Base-by-base conservation (phyloP, 345 rosid species). In the Citrus cavaleriei region DNA sequence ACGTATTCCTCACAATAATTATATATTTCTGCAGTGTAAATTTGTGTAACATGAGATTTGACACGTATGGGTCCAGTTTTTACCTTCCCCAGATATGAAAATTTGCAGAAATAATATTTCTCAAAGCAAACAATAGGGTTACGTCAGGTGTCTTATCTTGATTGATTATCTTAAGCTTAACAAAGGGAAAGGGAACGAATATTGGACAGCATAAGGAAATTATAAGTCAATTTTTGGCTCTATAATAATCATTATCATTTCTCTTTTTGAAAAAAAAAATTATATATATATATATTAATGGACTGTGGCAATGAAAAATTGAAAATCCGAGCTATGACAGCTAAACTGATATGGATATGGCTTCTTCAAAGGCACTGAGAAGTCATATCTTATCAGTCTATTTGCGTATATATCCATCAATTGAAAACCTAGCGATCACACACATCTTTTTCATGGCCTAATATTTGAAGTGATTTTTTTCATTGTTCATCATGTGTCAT, bases 81-180 rank as follows among this genome's bases (percentile, higher is more conserved):
- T 12, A 40, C 81, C 81, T 70, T 49, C 70, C 81, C 63, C 76
- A 59, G 57, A 58, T 69, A 28, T 5, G 4, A 12, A 64, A 22
- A 65, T 27, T 59, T 28, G 14, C 37, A 24, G 5, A 59, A 57
- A 46, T 46, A 3, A 13, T 46, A 12, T 2, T 38, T 27, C 2
- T 61, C 6, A 10, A 46, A 70, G 6, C 62, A 61, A 69, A 70
- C 6, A 8, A 51, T 27, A 13, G 19, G 34, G 42, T 21, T 2
- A 46, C 5, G 16, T 14, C 34, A 30, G 5, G 1, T 65, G 71
- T 24, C 62, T 75, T 46, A 18, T 75, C 70, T 38, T 63, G 24
- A 59, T 59, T 25, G 27, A 64, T 46, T 40, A 2, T 1, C 7
- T 14, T 61, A 21, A n/a, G 63, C 14, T 4, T 14, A 30, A 21